Evolutionary conservation across 108 stramenopile species (phyloP), one percentile per base, ranked within the genome.

Genomic region (Mediolabrus comicus): DNA sequence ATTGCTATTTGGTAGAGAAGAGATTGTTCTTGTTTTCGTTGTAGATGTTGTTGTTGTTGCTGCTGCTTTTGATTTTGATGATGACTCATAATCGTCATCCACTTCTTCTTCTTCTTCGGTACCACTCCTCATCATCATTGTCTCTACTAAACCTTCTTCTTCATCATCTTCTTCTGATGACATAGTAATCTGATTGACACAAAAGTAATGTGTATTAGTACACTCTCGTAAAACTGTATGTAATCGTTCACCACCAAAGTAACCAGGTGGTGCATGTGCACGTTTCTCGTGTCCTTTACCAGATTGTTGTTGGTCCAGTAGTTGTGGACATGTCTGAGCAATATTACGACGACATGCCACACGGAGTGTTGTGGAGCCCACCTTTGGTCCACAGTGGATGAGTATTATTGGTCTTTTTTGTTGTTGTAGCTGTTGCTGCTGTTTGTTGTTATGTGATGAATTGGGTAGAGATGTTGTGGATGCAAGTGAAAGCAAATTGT

Each of bases 381-480:
- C 52, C 41, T 74, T 74, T 12, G 73, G 73, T 10, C 73, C 73
- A 26, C 73, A 74, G 64, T 74, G 73, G 34, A 74, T 66, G 35
- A 74, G 35, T 24, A 74, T 52, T 14, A 74, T 59, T 22, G 32
- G 61, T 16, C 61, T 41, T 28, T 34, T 16, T 27, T 35, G 4
- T 12, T 25, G 27, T 34, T 26, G 22, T 49, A 9, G 4, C 6
- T 2, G 5, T 43, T 11, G 1, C 0, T 17, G 41, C 17, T 43
- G 28, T 38, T n/a, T n/a, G n/a, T n/a, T n/a, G n/a, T n/a, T n/a
- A n/a, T n/a, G n/a, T n/a, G n/a, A 24, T 24, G 29, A 22, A 11
- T 34, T 12, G 59, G 72, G 73, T 31, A 74, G 43, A 1, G 65
- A 65, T 8, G 64, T 1, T 5, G 64, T 29, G n/a, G 32, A 22